Evolutionary conservation across 116 monocot species (phyloP), one percentile per base, ranked within the genome.

Genomic region (Zostera marina): DNA sequence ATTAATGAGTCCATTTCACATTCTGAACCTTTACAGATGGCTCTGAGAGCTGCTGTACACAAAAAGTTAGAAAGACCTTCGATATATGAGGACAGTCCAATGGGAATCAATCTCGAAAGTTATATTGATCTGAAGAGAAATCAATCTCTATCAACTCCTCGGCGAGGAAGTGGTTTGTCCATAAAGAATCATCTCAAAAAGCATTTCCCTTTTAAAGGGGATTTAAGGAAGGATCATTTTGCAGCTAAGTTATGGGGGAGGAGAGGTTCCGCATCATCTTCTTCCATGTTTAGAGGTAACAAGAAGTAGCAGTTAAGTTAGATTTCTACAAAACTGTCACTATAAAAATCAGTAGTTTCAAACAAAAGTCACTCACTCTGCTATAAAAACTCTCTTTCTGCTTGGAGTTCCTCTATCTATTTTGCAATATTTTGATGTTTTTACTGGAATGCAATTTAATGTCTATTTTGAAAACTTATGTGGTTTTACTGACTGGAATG

Each of bases 101-200:
- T 9, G 41, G 26, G 22, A 43, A 59, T 42, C 43, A 20, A 23
- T 43, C 26, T 11, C 65, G 63, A 56, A 17, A 69, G 22, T 12
- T 69, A 66, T 3, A 58, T 40, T 17, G 56, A 63, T 43, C 49
- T 57, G 14, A 71, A 61, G 53, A 65, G 71, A 19, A 76, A 65
- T 44, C 67, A 52, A 1, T 61, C 82, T 68, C 61, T 59, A 1
- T 57, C 61, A 0, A 3, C 52, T 8, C 24, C 52, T 9, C 12
- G 68, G 22, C 63, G 59, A 62, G 67, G 80, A n/a, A 54, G 74
- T 22, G 46, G 12, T 52, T 74, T 72, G 1, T 61, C 63, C 3
- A 42, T 77, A 6, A 81, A 72, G 65, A 71, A 70, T 41, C 71
- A 65, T 67, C 66, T 85, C 53, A 86, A 73, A 78, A 86, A 78